phyloP scores from a whole-genome alignment of 148 eudicot species.

The Simmondsia chinensis region DNA sequence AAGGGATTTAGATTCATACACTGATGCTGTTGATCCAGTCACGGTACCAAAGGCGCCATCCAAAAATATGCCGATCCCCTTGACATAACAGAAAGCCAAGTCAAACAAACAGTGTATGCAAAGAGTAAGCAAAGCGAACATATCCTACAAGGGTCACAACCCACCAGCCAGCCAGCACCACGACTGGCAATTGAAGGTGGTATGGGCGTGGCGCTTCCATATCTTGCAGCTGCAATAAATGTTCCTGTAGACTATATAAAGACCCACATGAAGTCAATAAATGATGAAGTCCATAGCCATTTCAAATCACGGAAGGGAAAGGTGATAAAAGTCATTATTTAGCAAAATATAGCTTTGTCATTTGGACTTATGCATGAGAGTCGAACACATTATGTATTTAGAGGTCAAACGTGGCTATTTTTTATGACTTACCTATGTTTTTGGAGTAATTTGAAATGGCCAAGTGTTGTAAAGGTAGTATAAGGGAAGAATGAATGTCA shows the following conservation, averaged over 20 bases:
- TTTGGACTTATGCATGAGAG: too few species aligned
- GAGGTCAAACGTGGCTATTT: too few species aligned
- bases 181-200: conserved; percentile 78
- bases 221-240: conserved; percentile 65
- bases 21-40: conserved; percentile 77
- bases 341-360: too few species aligned
- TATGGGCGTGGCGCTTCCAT: conserved; percentile 61
- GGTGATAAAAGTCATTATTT: too few species aligned
- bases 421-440: too few species aligned
- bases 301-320: too few species aligned
- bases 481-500: background rate
- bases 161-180: conserved; percentile 84
- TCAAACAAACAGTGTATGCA: background rate
- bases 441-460: too few species aligned
- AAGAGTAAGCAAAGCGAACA: background rate
- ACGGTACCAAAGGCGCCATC: conserved; percentile 69
- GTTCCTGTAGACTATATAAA: conserved; percentile 77
- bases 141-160: background rate
- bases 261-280: background rate
- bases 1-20: conserved; percentile 30
- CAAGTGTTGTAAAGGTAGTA: too few species aligned
- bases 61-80: conserved; percentile 71
- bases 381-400: too few species aligned
- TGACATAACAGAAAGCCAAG: background rate
- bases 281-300: too few species aligned